phyloP scores from a whole-genome alignment of 2,329 filamentous ascomycete genomes.

The Penicillium sp. region DNA sequence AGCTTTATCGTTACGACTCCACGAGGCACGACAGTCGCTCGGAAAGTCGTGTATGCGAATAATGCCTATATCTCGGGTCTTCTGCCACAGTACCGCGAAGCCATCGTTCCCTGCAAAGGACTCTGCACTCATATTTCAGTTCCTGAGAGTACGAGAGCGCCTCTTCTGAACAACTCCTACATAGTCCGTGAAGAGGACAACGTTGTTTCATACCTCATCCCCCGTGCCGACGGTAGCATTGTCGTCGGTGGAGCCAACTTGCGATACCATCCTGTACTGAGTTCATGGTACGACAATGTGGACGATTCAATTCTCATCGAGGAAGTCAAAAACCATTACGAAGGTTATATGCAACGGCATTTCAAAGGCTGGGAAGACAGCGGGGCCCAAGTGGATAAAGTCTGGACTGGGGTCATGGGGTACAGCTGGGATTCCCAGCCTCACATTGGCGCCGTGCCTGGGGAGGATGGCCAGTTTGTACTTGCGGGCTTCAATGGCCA shows the following conservation, averaged over 20 bases:
- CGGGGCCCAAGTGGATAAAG: conserved; percentile 33
- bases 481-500: conserved; percentile 66
- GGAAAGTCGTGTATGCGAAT: conserved; percentile 72
- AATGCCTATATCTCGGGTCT: conserved; percentile 82
- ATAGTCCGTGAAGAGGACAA: conserved; percentile 54
- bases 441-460: conserved; percentile 54
- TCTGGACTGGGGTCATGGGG: conserved; percentile 53
- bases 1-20: conserved; percentile 55
- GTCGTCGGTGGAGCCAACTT: conserved; percentile 64
- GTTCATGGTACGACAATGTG: conserved; percentile 48
- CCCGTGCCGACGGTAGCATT: conserved; percentile 55
- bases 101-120: conserved; percentile 77
- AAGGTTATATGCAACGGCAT: conserved; percentile 40
- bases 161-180: conserved; percentile 53
- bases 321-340: conserved; percentile 44
- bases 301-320: conserved; percentile 54
- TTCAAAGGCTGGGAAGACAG: conserved; percentile 42
- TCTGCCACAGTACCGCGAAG: conserved; percentile 65
- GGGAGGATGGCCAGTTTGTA: conserved; percentile 54
- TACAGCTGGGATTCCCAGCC: conserved; percentile 54
- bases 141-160: conserved; percentile 27
- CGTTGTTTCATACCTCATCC: conserved; percentile 57
- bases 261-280: conserved; percentile 25
- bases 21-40: conserved; percentile 64
- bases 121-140: conserved; percentile 40